Evolutionary conservation across 2,329 filamentous ascomycete genomes (phyloP), one percentile per base, ranked within the genome.

Genomic region (Paraphoma sp.): DNA sequence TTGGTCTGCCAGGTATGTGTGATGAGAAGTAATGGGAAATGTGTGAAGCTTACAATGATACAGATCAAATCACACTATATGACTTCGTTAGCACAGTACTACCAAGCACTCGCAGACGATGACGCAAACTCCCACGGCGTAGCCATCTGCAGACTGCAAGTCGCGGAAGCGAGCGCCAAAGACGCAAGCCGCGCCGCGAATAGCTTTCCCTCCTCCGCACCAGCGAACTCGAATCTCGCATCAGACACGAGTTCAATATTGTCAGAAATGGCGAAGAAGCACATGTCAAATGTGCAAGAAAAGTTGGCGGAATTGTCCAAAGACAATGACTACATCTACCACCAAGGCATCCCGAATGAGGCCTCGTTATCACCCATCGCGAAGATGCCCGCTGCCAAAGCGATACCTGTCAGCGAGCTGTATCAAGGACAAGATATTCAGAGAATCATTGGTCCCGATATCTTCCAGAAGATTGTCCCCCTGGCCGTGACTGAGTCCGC

Each of bases 251-350:
- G 91, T 0, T 70, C 83, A 0, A 83, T 88, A 50, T 79, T 99
- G 36, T 81, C 86, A n/a, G 93, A 96, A 33, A 85, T 96, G 62
- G 89, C 92, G 14, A 96, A 92, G 75, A 87, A 93, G 59, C 94
- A 98, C 68, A 79, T 91, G 29, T 83, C 90, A 0, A 89, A 87
- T 31, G 89, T 97, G 3, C 90, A 96, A 72, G 90, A 94, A 59
- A 93, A 91, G 74, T 81, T 97, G 18, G 82, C 82, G 16, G 88
- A 91, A 58, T 84, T 93, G 48, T 83, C 85, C 65, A 97, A 96
- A 70, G 95, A 99, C 76, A 99, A 99, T 66, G 95, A 99, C 74
- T 98, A 95, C 76, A 97, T 99, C 73, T 99, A 99, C 72, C 95
- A 99, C 74, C 92, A 98, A 67, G 89, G 87, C 1, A 89, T 99